Evolutionary conservation across 1,139 yeast genomes (phyloP).

Genomic region (Taphrina confusa): DNA sequence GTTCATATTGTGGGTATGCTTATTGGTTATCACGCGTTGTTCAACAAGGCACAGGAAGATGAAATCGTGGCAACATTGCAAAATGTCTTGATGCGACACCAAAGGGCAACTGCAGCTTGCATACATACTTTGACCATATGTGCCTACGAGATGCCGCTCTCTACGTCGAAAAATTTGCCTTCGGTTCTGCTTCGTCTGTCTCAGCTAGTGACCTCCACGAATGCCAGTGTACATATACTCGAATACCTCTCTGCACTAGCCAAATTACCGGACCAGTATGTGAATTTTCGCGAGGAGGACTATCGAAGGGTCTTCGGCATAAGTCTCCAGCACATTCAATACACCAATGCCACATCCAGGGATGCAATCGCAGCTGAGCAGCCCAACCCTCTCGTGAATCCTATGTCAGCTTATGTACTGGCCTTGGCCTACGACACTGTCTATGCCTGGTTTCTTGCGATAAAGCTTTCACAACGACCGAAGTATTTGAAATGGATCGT

Average conservation of each 20-base stretch:
- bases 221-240: constrained; percentile 70
- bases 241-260: constrained; percentile 71
- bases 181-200: constrained; percentile 69
- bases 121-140: constrained; percentile 74
- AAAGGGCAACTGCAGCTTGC: constrained; percentile 67
- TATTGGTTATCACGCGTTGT: constrained; percentile 63
- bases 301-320: constrained; percentile 79
- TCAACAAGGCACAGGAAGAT: constrained; percentile 67
- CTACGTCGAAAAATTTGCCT: constrained; percentile 67
- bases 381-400: constrained; percentile 44
- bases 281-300: constrained; percentile 75
- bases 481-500: constrained; percentile 64
- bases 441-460: constrained; percentile 70
- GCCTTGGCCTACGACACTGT: constrained; percentile 69
- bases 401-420: constrained; percentile 61
- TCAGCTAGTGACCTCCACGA: constrained; percentile 68
- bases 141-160: constrained; percentile 75
- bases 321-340: constrained; percentile 75
- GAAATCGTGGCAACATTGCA: constrained; percentile 65
- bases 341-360: constrained; percentile 56
- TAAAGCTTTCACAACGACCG: constrained; percentile 61
- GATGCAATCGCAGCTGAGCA: constrained; percentile 49
- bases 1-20: constrained; percentile 58
- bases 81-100: constrained; percentile 71
- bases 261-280: constrained; percentile 65